Evolutionary conservation across 2,329 filamentous ascomycete genomes (phyloP).

Genomic region (Calonectria leucothoes): DNA sequence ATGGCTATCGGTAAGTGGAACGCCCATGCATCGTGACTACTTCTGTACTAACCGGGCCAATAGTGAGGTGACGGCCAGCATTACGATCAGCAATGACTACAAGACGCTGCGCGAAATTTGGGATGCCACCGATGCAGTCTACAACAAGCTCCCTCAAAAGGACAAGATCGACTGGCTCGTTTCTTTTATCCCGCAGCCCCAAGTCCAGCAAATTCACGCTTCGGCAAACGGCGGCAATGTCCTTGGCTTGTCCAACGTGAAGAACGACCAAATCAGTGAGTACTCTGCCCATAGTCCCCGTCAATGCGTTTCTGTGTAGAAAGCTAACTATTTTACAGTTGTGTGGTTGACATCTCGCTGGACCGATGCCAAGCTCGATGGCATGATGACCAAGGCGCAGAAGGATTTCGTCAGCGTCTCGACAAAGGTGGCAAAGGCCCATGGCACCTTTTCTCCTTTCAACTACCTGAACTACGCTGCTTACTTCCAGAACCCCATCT

Average conservation of each 20-base stretch:
- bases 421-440: not conserved
- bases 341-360: not conserved
- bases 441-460: not conserved
- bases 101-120: not conserved
- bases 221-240: not conserved
- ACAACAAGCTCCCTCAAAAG: not conserved
- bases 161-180: not conserved
- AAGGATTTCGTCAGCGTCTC: not conserved
- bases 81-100: not conserved
- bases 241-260: not conserved
- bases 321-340: not conserved
- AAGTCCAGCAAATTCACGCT: not conserved
- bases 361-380: not conserved
- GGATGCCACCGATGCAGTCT: not conserved
- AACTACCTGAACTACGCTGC: not conserved
- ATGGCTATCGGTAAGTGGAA: not conserved
- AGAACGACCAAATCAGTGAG: not conserved
- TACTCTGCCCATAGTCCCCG: too few species aligned
- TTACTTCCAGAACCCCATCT: not conserved
- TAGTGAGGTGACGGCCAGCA: not conserved
- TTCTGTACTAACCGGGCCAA: not conserved
- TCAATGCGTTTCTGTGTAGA: not conserved
- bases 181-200: not conserved
- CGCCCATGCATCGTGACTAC: not conserved
- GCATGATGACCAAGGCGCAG: not conserved